Base-by-base conservation (phyloP, 805 yeast genomes). In the Nakazawaea laoshanensis region DNA sequence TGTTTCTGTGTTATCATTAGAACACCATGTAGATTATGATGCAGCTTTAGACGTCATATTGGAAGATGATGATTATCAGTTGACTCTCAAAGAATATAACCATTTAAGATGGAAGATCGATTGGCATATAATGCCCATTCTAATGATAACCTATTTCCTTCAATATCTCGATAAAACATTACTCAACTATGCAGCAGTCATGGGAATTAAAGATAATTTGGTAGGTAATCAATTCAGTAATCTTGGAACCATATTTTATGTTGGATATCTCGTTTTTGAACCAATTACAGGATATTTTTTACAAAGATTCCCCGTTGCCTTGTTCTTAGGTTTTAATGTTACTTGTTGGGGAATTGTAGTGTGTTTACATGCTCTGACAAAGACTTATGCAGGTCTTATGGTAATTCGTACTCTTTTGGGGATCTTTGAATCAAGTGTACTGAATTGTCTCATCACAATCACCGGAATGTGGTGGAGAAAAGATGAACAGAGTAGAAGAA, bases 121-220 rank as follows among this genome's bases (percentile, higher is more conserved):
- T 46, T 27, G 63, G 13, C 63, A 50, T 38, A 40, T 76, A 40
- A 50, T 71, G 44, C 76, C 82, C 1, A 37, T 74, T 33, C 56
- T 75, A 53, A 64, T 68, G 40, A 36, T 64, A 16, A 44, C 70
- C 17, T 69, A 70, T 50, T 61, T 70, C 10, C 49, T 66, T 14
- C 81, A 74, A 50, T 70, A 61, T 42, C 69, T 77, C 75, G 85
- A 77, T 52, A 77, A 77, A 47, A 53, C 58, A 14, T 55, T 79
- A 3, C 64, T 60, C 30, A 57, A 71, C 15, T 66, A 63, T 29
- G 73, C 77, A 1, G 63, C 77, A 5, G 64, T 49, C 23, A 33
- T 48, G 27, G 54, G 53, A 5, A 33, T 50, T 24, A 36, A 45
- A 7, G 33, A 25, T 7, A 53, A 46, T 26, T 48, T 55, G 58